phyloP scores from a whole-genome alignment of 228 moss, liverwort and hornwort species.

The Sphagnum fallax region DNA sequence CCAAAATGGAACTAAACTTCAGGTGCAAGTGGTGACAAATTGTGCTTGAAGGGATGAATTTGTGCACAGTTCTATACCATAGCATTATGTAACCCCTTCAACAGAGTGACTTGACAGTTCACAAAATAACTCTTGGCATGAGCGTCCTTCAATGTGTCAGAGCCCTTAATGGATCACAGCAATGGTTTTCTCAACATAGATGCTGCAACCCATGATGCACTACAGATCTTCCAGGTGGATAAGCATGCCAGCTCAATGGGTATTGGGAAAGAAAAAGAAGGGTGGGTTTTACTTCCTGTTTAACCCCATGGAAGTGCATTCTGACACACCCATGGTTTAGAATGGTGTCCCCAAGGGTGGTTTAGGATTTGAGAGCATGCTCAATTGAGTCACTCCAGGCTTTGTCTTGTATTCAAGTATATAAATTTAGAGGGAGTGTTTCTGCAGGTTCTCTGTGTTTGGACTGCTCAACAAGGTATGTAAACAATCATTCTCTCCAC shows the following conservation, averaged over 20 bases:
- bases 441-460: slow-evolving; percentile 81
- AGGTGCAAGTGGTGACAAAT: too few species aligned
- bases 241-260: slow-evolving; percentile 93
- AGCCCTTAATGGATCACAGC: slow-evolving; percentile 21
- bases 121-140: too few species aligned
- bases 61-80: too few species aligned
- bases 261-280: slow-evolving; percentile 93
- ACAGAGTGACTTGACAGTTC: too few species aligned
- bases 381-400: neutral
- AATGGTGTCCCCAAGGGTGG: neutral
- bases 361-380: neutral
- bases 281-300: slow-evolving; percentile 27
- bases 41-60: too few species aligned
- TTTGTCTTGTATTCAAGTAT: too few species aligned
- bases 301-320: neutral
- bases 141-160: too few species aligned
- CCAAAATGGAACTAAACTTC: too few species aligned
- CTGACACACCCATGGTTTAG: neutral
- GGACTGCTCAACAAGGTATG: slow-evolving; percentile 85
- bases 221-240: slow-evolving; percentile 87
- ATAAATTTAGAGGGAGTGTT: neutral
- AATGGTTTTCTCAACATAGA: slow-evolving; percentile 78
- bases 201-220: slow-evolving; percentile 71
- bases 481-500: neutral
- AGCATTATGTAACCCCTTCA: too few species aligned